Percentiles rank a stretch among this genome's conserved stretches.
Evolutionary conservation across 2,329 filamentous ascomycete genomes (phyloP).

Genomic region (Elsinoe fawcettii): DNA sequence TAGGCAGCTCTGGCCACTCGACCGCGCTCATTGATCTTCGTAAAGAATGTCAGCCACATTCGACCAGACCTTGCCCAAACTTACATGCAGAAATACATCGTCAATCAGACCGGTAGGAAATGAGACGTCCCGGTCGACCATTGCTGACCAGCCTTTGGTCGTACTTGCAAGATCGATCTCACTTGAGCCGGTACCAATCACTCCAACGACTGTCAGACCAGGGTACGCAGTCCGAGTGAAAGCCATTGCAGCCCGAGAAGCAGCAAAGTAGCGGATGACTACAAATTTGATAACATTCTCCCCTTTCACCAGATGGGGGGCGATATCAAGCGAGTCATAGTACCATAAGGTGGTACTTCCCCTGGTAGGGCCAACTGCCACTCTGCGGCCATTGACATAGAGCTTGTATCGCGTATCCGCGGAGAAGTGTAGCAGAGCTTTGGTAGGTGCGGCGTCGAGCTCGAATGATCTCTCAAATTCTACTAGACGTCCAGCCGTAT

Average conservation of each 20-base stretch:
- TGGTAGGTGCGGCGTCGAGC: conserved; percentile 18
- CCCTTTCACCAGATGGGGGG: conserved; percentile 22
- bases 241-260: conserved; percentile 26
- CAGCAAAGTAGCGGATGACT: conserved; percentile 27
- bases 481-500: conserved; percentile 32
- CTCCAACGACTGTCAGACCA: conserved; percentile 26
- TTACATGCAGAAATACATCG: conserved; percentile 38
- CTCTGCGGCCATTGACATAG: conserved; percentile 32
- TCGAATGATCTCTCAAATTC: conserved; percentile 26
- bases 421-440: conserved; percentile 27
- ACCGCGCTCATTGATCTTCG: not conserved
- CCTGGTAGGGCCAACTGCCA: conserved; percentile 33
- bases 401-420: conserved; percentile 41
- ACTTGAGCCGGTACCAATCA: conserved; percentile 14
- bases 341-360: conserved; percentile 32
- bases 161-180: conserved; percentile 12
- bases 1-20: not conserved
- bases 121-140: conserved; percentile 22
- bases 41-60: not conserved
- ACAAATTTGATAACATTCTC: conserved; percentile 25
- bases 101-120: conserved; percentile 29
- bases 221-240: conserved; percentile 27
- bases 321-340: conserved; percentile 29
- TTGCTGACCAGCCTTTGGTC: conserved; percentile 22
- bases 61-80: not conserved